Evolutionary conservation across 495 filamentous ascomycete species (phyloP).

Genomic region (Penicillium argentinense): DNA sequence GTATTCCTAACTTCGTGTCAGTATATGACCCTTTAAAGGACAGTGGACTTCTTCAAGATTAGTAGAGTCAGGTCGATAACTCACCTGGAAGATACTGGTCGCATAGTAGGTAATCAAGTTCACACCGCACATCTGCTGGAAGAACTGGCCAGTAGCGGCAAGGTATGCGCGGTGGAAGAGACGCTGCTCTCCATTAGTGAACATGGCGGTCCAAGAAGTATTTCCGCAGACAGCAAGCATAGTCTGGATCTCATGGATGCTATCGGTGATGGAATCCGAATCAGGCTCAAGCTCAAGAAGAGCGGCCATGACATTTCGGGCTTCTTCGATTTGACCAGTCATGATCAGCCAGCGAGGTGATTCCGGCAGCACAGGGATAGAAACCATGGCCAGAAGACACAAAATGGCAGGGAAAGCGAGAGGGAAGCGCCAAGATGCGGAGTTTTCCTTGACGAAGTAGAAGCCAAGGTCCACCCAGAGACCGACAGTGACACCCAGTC

Average conservation of each 20-base stretch:
- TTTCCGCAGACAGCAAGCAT: conserved; percentile 26
- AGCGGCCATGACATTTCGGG: conserved; percentile 34
- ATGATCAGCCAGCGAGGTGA: conserved; percentile 60
- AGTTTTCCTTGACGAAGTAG: conserved; percentile 40
- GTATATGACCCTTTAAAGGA: not conserved
- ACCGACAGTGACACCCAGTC: conserved; percentile 47
- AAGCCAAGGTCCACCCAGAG: conserved; percentile 48
- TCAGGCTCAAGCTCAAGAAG: conserved; percentile 28
- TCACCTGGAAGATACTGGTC: conserved; percentile 49
- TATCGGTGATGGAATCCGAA: conserved; percentile 22
- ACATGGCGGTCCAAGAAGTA: conserved; percentile 19
- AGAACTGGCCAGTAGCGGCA: conserved; percentile 37
- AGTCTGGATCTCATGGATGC: conserved; percentile 33
- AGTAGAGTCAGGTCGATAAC: not conserved
- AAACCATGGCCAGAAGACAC: conserved; percentile 54
- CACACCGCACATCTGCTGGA: conserved; percentile 59
- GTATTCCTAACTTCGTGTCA: conserved; percentile 40
- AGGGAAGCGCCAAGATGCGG: conserved; percentile 51
- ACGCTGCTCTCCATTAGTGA: conserved; percentile 23
- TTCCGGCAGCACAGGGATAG: conserved; percentile 59
- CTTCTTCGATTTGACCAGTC: conserved; percentile 49
- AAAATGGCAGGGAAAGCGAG: conserved; percentile 56
- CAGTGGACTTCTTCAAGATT: not conserved
- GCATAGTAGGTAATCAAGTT: conserved; percentile 63
- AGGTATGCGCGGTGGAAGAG: conserved; percentile 25